Base-by-base conservation (phyloP, 192 early-diverging fungal genomes). In the Podila horticola region DNA sequence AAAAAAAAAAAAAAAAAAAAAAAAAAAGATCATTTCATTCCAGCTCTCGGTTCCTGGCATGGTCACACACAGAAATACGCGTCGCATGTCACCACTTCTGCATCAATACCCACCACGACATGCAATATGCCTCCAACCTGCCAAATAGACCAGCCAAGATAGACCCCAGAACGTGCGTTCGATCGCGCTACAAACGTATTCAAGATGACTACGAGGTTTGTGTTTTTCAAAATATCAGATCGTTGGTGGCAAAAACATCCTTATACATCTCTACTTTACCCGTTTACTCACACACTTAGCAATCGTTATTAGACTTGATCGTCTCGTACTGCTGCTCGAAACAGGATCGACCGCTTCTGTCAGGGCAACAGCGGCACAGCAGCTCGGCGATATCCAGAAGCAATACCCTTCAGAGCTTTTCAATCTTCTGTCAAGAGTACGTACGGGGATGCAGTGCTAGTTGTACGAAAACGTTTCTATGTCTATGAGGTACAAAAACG, bases 331-430 rank as follows among this genome's bases (percentile, higher is more conserved):
- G 31, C 90, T 99, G 26, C 86, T 99, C 41, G 97, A 99, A 71
- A 98, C 93, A 9, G 98, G 98, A 28, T 95, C 96, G 2, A 98
- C 96, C 7, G 83, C 92, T 0, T 84, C 93, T 49, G 94, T 99
- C 55, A 79, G 98, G 19, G 83, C 86, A 36, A 96, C 97, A 17
- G 98, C 98, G 15, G 98, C 98, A 7, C 91, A 94, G 62, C 98
- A 99, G 79, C 86, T 99, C 55, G 98, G 97, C 22, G 94, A 96
- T 51, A 94, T 98, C 64, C 97, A 98, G 83, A 92, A 91, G 67
- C 95, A 97, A 72, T 94, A 98, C 64, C 97, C 97, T 2, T 89
- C 94, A 73, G 97, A 99, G 77, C 88, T 99, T 29, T 95, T 93
- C 75, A 90, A 91, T 59, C 88, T 99, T 11, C 86, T 99, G 34